A percentile compares a stretch with the other conserved stretches of the same genome.
Evolutionary conservation across 345 rosid genomes (phyloP).

Genomic region (Gossypium raimondii): DNA sequence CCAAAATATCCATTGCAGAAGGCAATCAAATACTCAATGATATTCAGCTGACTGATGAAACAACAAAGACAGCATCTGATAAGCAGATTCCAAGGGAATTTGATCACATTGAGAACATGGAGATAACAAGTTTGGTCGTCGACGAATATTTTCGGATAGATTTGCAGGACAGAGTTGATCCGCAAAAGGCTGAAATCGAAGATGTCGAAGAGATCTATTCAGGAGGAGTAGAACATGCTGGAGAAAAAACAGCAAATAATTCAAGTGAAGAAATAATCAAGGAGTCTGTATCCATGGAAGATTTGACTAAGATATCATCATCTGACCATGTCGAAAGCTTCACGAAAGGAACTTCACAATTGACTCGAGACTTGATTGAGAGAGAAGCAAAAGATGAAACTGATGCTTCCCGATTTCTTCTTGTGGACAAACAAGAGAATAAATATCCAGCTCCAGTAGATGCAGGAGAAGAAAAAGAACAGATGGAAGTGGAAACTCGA

Average conservation of each 20-base stretch:
- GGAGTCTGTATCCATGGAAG: not conserved
- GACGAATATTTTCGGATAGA: slow-evolving; percentile 17
- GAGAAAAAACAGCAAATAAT: not conserved
- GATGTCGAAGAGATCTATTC: not conserved
- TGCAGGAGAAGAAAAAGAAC: not conserved
- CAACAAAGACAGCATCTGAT: slow-evolving; percentile 17
- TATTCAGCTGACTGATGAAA: slow-evolving; percentile 24
- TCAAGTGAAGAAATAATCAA: not conserved
- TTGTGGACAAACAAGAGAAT: slow-evolving; percentile 4
- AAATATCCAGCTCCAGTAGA: slow-evolving; percentile 5
- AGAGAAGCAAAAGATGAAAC: slow-evolving; percentile 1
- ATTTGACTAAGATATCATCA: not conserved
- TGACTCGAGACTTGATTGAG: slow-evolving; percentile 1
- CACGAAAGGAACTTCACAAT: not conserved
- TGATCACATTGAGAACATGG: slow-evolving; percentile 13
- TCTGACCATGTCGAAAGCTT: not conserved
- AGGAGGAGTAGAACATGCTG: slow-evolving; percentile 14
- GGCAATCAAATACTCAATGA: slow-evolving; percentile 18
- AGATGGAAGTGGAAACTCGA: slow-evolving; percentile 8
- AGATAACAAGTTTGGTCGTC: slow-evolving; percentile 17
- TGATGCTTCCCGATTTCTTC: not conserved
- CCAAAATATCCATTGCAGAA: slow-evolving; percentile 18
- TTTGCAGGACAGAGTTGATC: slow-evolving; percentile 22
- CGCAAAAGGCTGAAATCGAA: not conserved
- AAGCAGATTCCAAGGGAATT: slow-evolving; percentile 31